phyloP scores from a whole-genome alignment of 345 rosid genomes.

The Microcos paniculata region DNA sequence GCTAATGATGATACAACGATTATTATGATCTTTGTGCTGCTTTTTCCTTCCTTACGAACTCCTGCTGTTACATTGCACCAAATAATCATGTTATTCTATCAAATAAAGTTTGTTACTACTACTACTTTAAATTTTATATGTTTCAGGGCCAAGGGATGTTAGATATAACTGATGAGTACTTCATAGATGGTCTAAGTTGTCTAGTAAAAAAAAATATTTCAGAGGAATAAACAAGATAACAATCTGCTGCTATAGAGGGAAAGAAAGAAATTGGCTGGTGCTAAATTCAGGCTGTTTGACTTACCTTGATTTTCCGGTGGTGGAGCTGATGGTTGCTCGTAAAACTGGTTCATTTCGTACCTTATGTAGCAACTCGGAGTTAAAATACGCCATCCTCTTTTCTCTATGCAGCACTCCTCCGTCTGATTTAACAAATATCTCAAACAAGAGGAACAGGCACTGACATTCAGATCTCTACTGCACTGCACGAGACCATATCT shows the following conservation, averaged over 20 bases:
- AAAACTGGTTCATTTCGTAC: constrained; percentile 27
- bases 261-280: neutral
- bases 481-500: constrained; percentile 40
- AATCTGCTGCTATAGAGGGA: neutral
- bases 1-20: constrained; percentile 14
- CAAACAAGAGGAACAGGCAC: constrained; percentile 26
- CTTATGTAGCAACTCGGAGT: constrained; percentile 34
- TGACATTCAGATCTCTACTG: constrained; percentile 31
- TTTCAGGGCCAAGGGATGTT: neutral
- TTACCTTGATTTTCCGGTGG: constrained; percentile 23
- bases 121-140: neutral
- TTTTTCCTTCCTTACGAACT: constrained; percentile 22
- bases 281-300: neutral
- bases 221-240: neutral
- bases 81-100: neutral
- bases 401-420: constrained; percentile 20
- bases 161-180: neutral
- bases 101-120: neutral
- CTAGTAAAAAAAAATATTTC: neutral
- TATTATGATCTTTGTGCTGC: constrained; percentile 20
- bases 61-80: neutral
- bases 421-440: neutral
- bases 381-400: constrained; percentile 32
- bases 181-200: neutral
- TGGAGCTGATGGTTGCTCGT: neutral